phyloP scores from a whole-genome alignment of 352 stramenopile genomes.

The Globisporangium irregulare region DNA sequence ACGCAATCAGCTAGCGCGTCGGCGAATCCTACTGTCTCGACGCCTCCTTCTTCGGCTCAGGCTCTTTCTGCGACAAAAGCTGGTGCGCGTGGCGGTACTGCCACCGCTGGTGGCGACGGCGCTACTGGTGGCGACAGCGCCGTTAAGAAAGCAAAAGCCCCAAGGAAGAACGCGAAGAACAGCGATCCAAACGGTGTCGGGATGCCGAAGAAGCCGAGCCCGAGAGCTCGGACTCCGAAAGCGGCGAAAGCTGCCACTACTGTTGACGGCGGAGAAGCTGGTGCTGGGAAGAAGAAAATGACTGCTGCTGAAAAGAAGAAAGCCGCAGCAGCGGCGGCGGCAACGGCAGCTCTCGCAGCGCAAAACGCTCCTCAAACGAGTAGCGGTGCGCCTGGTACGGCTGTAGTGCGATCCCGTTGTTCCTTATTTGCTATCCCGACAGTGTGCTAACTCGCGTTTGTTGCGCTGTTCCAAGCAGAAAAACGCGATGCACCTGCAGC shows the following conservation, averaged over 20 bases:
- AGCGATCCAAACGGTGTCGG: constrained; percentile 4
- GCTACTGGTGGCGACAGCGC: not conserved
- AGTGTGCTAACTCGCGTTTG: not conserved
- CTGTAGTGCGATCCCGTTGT: not conserved
- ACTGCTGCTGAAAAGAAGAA: constrained; percentile 20
- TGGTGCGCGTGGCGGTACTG: not conserved
- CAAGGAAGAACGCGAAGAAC: constrained; percentile 27
- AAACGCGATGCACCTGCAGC: not conserved
- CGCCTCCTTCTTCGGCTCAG: not conserved
- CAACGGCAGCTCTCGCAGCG: not conserved
- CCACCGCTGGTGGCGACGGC: not conserved
- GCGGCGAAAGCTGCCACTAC: constrained; percentile 17
- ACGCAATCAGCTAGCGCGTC: not conserved
- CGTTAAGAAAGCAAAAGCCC: constrained; percentile 1
- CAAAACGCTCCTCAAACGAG: not conserved
- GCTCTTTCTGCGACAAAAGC: not conserved
- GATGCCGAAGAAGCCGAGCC: constrained; percentile 31
- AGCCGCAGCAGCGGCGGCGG: not conserved
- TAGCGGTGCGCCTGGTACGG: not conserved
- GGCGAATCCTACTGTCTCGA: too few species aligned
- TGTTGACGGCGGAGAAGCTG: constrained; percentile 23
- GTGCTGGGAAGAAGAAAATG: constrained; percentile 17
- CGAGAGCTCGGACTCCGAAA: constrained; percentile 25
- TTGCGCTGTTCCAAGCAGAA: not conserved
- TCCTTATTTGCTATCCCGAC: not conserved